Evolutionary conservation across 345 rosid genomes (phyloP).

Genomic region (Abelmoschus esculentus): DNA sequence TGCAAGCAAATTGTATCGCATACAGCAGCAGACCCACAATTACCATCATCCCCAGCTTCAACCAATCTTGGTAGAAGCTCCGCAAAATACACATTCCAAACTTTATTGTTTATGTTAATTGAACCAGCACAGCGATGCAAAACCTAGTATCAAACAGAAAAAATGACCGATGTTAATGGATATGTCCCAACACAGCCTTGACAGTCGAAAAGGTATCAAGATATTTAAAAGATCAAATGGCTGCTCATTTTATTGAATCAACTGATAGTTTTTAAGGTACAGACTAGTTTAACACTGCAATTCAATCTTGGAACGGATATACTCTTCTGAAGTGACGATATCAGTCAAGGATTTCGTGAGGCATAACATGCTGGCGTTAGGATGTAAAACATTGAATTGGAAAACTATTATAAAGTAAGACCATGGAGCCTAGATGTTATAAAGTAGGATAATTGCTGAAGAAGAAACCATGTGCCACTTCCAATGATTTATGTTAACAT

Average conservation of each 20-base stretch:
- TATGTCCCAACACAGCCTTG: background rate
- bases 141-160: slow-evolving; percentile 33
- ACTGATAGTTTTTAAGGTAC: background rate
- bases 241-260: background rate
- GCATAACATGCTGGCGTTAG: background rate
- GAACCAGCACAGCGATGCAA: slow-evolving; percentile 44
- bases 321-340: too few species aligned
- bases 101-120: slow-evolving; percentile 58
- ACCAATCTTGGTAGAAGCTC: slow-evolving; percentile 53
- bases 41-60: background rate
- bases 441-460: background rate
- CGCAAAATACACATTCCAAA: slow-evolving; percentile 51
- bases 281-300: background rate
- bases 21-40: too few species aligned
- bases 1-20: too few species aligned
- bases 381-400: background rate
- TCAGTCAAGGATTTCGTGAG: too few species aligned
- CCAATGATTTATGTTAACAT: background rate
- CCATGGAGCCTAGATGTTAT: background rate
- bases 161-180: background rate
- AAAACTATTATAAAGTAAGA: background rate
- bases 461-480: background rate
- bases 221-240: background rate
- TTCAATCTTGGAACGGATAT: background rate
- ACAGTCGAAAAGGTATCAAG: background rate